These are phyloP conservation scores for Globisporangium spiculum DNA, from an alignment of 352 stramenopile genomes.

Conservation along the genomic window DNA sequence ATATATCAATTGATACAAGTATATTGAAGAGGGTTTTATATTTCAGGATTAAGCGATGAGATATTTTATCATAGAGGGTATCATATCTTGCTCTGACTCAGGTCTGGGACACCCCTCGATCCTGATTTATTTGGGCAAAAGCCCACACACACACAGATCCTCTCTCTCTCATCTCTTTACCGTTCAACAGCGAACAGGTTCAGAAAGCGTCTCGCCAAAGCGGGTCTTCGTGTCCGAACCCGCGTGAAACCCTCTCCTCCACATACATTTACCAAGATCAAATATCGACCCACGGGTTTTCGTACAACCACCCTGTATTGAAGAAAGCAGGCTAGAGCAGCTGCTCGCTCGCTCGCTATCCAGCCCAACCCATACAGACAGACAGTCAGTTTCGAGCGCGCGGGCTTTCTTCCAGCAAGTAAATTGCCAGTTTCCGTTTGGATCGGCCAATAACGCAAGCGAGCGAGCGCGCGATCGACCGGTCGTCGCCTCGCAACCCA, in stretches of 20 bases:
- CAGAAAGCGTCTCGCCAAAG: not conserved
- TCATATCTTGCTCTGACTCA: not conserved
- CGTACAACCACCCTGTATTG: not conserved
- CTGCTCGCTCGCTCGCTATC: not conserved
- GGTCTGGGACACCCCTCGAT: not conserved
- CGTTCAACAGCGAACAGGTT: not conserved
- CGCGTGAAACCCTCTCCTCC: not conserved
- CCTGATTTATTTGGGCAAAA: conserved; percentile 2
- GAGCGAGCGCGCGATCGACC: not conserved
- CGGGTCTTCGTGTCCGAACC: not conserved
- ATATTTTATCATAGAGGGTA: not conserved
- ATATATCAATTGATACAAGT: not conserved
- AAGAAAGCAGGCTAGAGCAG: not conserved
- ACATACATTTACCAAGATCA: not conserved
- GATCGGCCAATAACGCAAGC: not conserved
- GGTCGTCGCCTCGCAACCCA: conserved; percentile 5
- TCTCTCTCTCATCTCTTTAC: not conserved
- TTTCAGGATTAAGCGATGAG: not conserved
- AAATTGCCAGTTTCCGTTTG: conserved; percentile 2
- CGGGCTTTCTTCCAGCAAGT: not conserved
- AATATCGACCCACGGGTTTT: not conserved
- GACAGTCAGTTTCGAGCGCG: not conserved
- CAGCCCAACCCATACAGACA: too few species aligned
- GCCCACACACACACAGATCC: not conserved
- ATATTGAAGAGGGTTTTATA: too few species aligned